Evolutionary conservation across 2,329 filamentous ascomycete genomes (phyloP), one percentile per base, ranked within the genome.

Genomic region (Magnaporthiopsis rhizophila): DNA sequence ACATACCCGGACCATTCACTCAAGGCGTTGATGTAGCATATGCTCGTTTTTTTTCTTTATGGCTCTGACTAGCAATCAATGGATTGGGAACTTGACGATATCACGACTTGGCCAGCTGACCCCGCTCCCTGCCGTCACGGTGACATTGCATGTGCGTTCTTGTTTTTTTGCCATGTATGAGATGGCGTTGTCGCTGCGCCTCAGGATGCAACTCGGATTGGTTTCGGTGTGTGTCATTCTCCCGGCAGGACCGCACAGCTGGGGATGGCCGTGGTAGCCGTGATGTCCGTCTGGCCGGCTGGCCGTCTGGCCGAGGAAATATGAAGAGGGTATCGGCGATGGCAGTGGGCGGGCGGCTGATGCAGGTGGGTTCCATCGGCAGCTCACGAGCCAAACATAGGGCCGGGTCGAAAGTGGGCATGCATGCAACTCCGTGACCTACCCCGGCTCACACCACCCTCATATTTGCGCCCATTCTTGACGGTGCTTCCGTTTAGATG

Each of bases 21-120:
- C 60, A 61, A 63, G 73, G 74, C 72, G 73, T 72, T 73, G 68
- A 71, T 74, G 72, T 73, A 73, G 70, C 72, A 71, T 71, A 72
- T 65, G 69, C 70, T 70, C 63, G 57, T 64, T 64, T 71, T 57
- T 36, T 32, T 58, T 62, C 61, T 57, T 57, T 30, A 50, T 24
- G 60, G 60, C 60, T 62, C 60, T 62, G 60, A 62, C 60, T 62
- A 38, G 60, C 60, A 62, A 62, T 62, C 60, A 62, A 62, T 56
- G n/a, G 60, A 62, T n/a, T 62, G 60, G 60, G 60, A 53, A 50
- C 60, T 62, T 62, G 60, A 62, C 56, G 60, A 62, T 21, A 50
- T 28, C 50, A 56, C 50, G 26, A 53, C 24, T 61, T 11, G 45
- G 24, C n/a, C 45, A 53, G n/a, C 45, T 53, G 45, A 53, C 45